Conservation (phyloP, 306 rosid genomes). For the Boehmeria nivea region DNA sequence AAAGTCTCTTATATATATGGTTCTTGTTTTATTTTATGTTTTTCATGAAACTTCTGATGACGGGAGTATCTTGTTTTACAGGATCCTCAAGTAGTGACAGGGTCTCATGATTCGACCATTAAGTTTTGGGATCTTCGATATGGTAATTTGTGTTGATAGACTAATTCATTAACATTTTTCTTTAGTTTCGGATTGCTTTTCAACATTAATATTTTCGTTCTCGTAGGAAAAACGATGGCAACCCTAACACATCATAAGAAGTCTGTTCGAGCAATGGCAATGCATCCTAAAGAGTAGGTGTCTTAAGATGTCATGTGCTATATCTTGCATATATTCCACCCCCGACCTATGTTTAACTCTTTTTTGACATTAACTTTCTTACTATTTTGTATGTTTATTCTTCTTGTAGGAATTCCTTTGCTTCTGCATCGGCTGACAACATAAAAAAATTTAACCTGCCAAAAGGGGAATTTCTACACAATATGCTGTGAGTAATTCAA, state of each 20-base stretch:
- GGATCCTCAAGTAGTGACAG: slow-evolving; percentile 99
- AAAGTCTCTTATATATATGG: not conserved
- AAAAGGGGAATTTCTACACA: slow-evolving; percentile 87
- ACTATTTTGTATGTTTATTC: not conserved
- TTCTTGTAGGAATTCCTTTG: slow-evolving; percentile 61
- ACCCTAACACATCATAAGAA: slow-evolving; percentile 97
- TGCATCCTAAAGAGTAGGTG: slow-evolving; percentile 93
- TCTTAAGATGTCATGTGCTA: slow-evolving; percentile 1
- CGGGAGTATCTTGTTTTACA: slow-evolving; percentile 27
- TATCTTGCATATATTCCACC: slow-evolving; percentile 6
- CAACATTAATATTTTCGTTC: slow-evolving; percentile 2
- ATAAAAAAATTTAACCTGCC: slow-evolving; percentile 93
- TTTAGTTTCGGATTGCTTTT: not conserved
- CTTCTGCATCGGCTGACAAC: slow-evolving; percentile 99
- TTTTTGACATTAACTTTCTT: slow-evolving; percentile 5
- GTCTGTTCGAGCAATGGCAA: slow-evolving; percentile 93
- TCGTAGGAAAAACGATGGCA: slow-evolving; percentile 79
- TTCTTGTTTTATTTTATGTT: slow-evolving; percentile 1
- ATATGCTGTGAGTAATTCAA: slow-evolving; percentile 84
- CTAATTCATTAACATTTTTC: not conserved
- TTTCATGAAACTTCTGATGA: not conserved
- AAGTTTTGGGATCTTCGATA: slow-evolving; percentile 98
- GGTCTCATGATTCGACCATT: slow-evolving; percentile 91
- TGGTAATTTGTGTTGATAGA: slow-evolving; percentile 43
- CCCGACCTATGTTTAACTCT: not conserved